These are phyloP conservation scores for Rhododendron molle DNA, from an alignment of 148 eudicot genomes.

Conservation along the genomic window DNA sequence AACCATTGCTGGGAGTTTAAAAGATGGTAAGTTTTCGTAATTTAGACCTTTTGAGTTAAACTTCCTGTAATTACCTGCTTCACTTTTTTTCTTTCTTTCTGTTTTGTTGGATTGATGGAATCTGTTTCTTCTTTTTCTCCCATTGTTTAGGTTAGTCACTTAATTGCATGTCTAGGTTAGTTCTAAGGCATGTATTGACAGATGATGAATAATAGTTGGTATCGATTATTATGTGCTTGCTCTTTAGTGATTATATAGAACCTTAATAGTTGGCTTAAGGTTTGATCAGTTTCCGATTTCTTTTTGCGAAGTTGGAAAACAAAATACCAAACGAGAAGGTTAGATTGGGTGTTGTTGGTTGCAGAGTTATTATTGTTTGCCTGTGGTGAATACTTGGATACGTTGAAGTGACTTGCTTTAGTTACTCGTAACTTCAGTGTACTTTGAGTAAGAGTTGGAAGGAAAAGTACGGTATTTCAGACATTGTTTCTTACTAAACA, in stretches of 20 bases:
- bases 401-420: background rate
- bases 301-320: background rate
- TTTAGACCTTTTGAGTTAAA: background rate
- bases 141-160: background rate
- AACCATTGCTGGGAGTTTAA: background rate
- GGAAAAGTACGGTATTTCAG: background rate
- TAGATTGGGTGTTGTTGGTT: background rate
- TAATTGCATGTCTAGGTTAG: background rate
- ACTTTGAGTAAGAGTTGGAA: background rate
- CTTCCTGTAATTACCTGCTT: background rate
- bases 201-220: background rate
- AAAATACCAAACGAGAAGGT: background rate
- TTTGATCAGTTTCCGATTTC: background rate
- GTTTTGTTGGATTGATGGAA: background rate
- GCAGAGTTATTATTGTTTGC: background rate
- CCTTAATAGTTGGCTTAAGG: no score
- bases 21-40: constrained; percentile 6
- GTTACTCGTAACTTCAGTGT: background rate
- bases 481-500: background rate
- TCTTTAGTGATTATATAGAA: background rate
- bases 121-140: background rate
- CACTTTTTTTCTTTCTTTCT: background rate
- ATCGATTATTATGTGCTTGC: background rate
- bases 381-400: background rate
- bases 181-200: background rate